Percentiles rank a stretch among this genome's conserved stretches.
These are phyloP conservation scores for Sindora glabra DNA, from an alignment of 306 rosid species.

Conservation along the genomic window DNA sequence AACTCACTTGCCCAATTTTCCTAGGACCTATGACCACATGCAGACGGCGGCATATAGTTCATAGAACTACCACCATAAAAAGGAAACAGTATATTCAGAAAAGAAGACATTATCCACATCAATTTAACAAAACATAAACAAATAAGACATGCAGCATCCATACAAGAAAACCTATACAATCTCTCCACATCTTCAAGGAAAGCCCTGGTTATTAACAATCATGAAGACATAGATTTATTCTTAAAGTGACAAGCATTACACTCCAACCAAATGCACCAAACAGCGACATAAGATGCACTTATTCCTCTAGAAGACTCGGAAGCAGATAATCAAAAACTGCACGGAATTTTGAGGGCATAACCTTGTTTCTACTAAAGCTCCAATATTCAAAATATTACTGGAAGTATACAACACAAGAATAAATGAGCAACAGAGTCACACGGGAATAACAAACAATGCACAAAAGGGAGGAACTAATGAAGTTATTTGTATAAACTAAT, in stretches of 20 bases:
- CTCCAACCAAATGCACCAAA: background rate
- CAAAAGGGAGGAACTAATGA: too few species aligned
- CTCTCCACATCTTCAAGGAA: background rate
- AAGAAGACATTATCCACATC: background rate
- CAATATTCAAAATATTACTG: background rate
- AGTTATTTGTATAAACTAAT: constrained; percentile 5
- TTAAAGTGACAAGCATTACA: background rate
- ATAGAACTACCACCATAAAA: background rate
- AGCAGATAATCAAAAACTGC: background rate
- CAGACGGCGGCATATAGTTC: background rate
- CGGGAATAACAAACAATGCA: background rate
- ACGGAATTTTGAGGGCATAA: background rate
- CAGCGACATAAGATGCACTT: background rate
- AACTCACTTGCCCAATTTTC: background rate
- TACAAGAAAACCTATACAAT: background rate
- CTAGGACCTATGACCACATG: background rate
- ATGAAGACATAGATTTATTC: background rate
- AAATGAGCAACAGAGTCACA: background rate
- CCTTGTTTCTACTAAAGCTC: background rate
- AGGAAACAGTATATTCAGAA: background rate
- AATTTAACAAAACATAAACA: background rate
- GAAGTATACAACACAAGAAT: background rate
- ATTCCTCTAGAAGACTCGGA: background rate
- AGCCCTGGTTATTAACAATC: background rate
- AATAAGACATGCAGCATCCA: background rate